Evolutionary conservation across 768 basidiomycete species (phyloP).

Genomic region (Tricholoma furcatifolium): DNA sequence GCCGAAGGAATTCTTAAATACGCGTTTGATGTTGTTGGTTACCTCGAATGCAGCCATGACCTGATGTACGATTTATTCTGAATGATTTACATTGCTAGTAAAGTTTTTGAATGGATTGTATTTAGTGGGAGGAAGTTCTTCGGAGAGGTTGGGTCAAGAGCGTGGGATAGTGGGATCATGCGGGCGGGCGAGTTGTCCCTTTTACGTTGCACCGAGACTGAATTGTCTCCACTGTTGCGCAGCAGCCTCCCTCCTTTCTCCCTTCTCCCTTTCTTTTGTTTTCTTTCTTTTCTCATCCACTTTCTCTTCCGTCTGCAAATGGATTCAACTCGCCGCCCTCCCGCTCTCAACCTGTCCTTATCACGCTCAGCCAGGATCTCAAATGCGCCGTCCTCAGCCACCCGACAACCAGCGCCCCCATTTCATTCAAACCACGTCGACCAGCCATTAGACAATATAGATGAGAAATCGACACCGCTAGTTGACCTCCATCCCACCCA

Average conservation of each 20-base stretch:
- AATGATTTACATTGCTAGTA: too few species aligned
- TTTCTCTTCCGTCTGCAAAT: conserved; percentile 33
- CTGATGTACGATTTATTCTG: too few species aligned
- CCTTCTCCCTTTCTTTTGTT: conserved; percentile 11
- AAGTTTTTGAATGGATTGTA: too few species aligned
- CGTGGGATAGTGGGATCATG: conserved; percentile 14
- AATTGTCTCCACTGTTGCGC: conserved; percentile 7
- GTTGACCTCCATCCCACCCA: conserved; percentile 16
- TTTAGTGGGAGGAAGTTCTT: too few species aligned
- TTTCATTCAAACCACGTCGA: conserved; percentile 31
- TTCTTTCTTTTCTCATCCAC: conserved; percentile 16
- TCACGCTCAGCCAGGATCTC: conserved; percentile 28
- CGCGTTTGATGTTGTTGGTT: too few species aligned
- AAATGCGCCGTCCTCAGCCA: conserved; percentile 23
- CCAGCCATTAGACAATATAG: conserved; percentile 10
- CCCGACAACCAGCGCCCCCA: conserved; percentile 30
- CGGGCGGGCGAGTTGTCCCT: conserved; percentile 10
- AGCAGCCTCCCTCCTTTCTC: conserved; percentile 15
- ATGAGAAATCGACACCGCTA: conserved; percentile 28
- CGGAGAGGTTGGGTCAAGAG: neutral
- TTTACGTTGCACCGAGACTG: neutral
- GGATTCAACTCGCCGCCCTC: conserved; percentile 21
- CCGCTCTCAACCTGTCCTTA: conserved; percentile 28
- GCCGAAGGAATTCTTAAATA: too few species aligned
- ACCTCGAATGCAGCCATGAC: too few species aligned